These are phyloP conservation scores for Trypanosoma vivax DNA, from an alignment of 208 protist species.

Conservation along the genomic window DNA sequence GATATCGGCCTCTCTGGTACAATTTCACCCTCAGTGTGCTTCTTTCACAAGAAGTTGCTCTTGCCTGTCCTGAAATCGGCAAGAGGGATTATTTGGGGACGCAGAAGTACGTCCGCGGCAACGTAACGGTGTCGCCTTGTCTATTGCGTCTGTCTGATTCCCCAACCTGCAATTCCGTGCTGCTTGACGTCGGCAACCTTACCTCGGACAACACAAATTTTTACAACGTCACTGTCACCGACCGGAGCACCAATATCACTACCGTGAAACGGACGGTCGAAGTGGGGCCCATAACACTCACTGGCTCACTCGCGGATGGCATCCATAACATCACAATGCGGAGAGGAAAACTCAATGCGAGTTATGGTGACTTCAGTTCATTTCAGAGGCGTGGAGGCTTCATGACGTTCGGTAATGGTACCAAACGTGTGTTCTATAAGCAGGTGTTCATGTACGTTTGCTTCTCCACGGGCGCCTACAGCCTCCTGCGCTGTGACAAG, in stretches of 20 bases:
- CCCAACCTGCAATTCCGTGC: conserved; percentile 14
- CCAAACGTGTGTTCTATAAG: conserved; percentile 17
- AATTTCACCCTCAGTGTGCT: conserved; percentile 43
- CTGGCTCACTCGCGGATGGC: conserved; percentile 12
- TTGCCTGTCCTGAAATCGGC: conserved; percentile 11
- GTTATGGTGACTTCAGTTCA: background rate
- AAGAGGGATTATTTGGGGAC: background rate
- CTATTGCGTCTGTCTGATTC: conserved; percentile 15
- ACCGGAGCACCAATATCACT: conserved; percentile 1
- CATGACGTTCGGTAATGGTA: conserved; percentile 4
- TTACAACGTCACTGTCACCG: background rate
- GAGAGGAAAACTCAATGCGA: background rate
- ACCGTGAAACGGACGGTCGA: conserved; percentile 2
- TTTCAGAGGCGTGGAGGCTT: background rate
- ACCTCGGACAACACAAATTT: conserved; percentile 9
- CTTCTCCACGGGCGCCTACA: conserved; percentile 17
- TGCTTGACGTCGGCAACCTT: conserved; percentile 20
- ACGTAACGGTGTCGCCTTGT: conserved; percentile 2
- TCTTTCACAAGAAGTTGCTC: conserved; percentile 9
- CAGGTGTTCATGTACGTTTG: conserved; percentile 31
- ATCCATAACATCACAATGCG: conserved; percentile 9
- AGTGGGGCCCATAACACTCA: conserved; percentile 18
- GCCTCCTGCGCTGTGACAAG: conserved; percentile 6
- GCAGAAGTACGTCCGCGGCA: background rate
- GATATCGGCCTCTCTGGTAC: conserved; percentile 44